Evolutionary conservation across 768 basidiomycete species (phyloP), one percentile per base, ranked within the genome.

Genomic region (Postia placenta): DNA sequence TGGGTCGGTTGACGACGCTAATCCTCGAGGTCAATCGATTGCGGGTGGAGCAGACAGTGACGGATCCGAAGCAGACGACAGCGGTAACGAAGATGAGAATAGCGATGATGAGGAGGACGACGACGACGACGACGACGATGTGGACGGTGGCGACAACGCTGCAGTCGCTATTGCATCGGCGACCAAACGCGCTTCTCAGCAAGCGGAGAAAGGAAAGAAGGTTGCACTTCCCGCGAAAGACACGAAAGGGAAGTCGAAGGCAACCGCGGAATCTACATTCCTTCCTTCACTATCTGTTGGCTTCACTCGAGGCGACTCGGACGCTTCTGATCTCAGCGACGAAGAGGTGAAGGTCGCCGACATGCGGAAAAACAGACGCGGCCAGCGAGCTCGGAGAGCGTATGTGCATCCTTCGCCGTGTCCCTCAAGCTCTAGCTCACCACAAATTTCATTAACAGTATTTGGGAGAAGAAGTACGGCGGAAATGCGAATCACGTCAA

Each of bases 391-490:
- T n/a, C 74, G 96, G 51, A 75, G 86, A 69, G 89, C 88, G 96
- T 96, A 65, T 78, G 94, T 85, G 11, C 3, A 5, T 44, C 47
- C 15, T 4, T 12, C 28, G 33, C 20, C 28, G 15, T 40, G 6
- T 46, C 11, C 19, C 11, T 50, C 38, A 14, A 9, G 15, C 17
- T 39, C 6, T 39, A 6, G 38, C 9, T 39, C 19, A 22, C 17
- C 15, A 35, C n/a, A 11, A 17, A 14, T 39, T 14, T n/a, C 19
- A 7, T 14, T 39, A 9, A 24, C 33, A 97, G 94, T 2, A 96
- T 98, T 56, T 97, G 95, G 94, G 95, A 97, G 69, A 94, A 92
- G 70, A 97, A 93, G 66, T 98, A 81, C 58, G 95, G 95, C 42
- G 78, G 74, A 52, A 80, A 83, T 52, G 94, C 95, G 20, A 96